These are phyloP conservation scores for Fusarium continuum DNA, from an alignment of 2,329 filamentous ascomycete genomes.

Conservation along the genomic window DNA sequence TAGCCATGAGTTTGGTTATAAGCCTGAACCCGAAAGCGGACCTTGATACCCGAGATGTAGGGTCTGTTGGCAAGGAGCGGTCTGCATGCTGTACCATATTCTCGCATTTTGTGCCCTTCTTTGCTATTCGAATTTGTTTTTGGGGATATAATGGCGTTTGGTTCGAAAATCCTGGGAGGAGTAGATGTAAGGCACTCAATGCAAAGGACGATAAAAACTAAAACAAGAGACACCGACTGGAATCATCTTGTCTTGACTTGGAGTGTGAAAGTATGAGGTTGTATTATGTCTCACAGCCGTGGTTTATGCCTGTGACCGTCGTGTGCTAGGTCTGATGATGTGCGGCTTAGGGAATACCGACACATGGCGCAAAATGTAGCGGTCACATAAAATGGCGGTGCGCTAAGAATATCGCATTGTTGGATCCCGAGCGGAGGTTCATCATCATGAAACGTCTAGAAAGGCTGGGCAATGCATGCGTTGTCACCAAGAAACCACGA, in stretches of 20 bases:
- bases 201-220: slow-evolving; percentile 42
- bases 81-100: slow-evolving; percentile 45
- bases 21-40: slow-evolving; percentile 19
- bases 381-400: slow-evolving; percentile 16
- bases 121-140: slow-evolving; percentile 36
- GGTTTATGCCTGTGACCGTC: slow-evolving; percentile 13
- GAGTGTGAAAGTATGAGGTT: slow-evolving; percentile 7
- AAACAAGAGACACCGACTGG: too few relatives aligned
- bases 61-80: slow-evolving; percentile 40
- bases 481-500: slow-evolving; percentile 18
- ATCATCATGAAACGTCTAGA: slow-evolving; percentile 31
- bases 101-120: slow-evolving; percentile 35
- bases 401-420: slow-evolving; percentile 12
- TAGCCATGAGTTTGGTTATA: slow-evolving; percentile 10
- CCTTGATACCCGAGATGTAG: slow-evolving; percentile 36
- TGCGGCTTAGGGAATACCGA: background rate
- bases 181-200: slow-evolving; percentile 45
- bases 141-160: slow-evolving; percentile 42
- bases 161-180: slow-evolving; percentile 45
- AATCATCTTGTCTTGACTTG: too few relatives aligned
- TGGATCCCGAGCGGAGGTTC: slow-evolving; percentile 13
- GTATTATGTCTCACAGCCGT: slow-evolving; percentile 11
- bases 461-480: slow-evolving; percentile 31
- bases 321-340: slow-evolving; percentile 11
- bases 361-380: slow-evolving; percentile 14